These are phyloP conservation scores for Monosporascus sp. DNA, from an alignment of 2,329 filamentous ascomycete genomes.

Conservation along the genomic window DNA sequence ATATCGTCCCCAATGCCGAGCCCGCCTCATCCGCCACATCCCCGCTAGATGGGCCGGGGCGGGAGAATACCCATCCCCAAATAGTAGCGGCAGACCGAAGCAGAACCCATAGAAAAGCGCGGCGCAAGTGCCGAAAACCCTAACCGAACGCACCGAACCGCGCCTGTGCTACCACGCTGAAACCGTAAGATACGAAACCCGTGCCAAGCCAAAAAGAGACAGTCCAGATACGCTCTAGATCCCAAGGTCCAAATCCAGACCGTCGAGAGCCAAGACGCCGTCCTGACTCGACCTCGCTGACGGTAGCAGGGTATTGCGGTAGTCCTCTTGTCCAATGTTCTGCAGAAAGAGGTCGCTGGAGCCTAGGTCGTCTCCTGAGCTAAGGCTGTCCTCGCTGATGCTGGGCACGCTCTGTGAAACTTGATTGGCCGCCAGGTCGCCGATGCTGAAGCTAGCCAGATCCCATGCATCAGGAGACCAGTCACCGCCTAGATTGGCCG, in stretches of 20 bases:
- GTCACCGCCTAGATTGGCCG: conserved; percentile 29
- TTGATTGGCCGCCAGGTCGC: conserved; percentile 38
- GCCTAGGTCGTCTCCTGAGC: conserved; percentile 47
- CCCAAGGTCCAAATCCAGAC: conserved; percentile 17
- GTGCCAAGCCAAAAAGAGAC: not conserved
- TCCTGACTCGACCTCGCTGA: conserved; percentile 23
- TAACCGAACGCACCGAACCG: not conserved
- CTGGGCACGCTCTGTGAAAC: conserved; percentile 50
- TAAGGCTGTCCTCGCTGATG: conserved; percentile 53
- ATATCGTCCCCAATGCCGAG: no score
- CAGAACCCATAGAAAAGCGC: no score
- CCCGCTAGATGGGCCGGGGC: no score
- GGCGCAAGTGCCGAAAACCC: no score
- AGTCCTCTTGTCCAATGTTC: conserved; percentile 35
- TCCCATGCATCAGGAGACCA: conserved; percentile 58
- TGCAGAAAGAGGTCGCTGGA: conserved; percentile 39
- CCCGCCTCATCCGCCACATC: no score
- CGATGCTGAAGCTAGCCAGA: conserved; percentile 44
- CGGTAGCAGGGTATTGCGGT: conserved; percentile 23
- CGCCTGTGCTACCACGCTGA: not conserved
- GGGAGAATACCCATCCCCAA: no score
- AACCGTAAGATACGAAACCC: no score
- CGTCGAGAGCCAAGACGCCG: conserved; percentile 17
- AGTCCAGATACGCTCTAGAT: conserved; percentile 8
- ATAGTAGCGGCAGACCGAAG: no score